Evolutionary conservation across 2,329 filamentous ascomycete species (phyloP).

Genomic region (Colletotrichum camelliae): DNA sequence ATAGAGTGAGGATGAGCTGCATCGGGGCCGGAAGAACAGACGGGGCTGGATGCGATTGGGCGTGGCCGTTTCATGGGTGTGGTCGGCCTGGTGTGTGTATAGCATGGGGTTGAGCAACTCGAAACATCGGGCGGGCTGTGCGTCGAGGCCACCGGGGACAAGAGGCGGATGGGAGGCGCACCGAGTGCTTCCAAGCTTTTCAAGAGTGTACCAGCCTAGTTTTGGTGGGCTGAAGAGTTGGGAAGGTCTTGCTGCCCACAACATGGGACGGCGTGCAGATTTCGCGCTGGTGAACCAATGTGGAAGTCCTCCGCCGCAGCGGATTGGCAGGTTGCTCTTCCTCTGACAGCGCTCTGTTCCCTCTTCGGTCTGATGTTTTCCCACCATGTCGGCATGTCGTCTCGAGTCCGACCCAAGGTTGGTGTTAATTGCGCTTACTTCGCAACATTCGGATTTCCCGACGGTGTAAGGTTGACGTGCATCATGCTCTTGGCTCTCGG

Average conservation of each 20-base stretch:
- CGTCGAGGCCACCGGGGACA: not conserved
- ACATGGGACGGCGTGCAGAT: not conserved
- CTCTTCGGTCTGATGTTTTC: not conserved
- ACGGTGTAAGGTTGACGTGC: not conserved
- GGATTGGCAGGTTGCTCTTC: not conserved
- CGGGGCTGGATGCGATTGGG: constrained; percentile 9
- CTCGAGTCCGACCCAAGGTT: not conserved
- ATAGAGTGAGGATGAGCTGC: not conserved
- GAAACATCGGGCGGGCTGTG: constrained; percentile 17
- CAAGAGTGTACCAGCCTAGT: not conserved
- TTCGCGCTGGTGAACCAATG: constrained; percentile 11
- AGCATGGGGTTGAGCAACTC: not conserved
- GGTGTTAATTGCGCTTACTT: not conserved
- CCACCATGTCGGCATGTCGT: not conserved
- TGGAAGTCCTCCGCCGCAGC: not conserved
- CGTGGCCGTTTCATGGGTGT: not conserved
- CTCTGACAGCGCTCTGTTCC: not conserved
- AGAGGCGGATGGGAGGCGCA: not conserved
- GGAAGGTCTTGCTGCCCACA: not conserved
- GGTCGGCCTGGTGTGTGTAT: not conserved
- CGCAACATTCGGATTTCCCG: not conserved
- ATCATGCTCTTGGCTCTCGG: not conserved
- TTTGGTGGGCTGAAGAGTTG: not conserved
- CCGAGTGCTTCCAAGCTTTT: not conserved
- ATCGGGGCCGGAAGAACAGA: not conserved